Conservation (phyloP, 164 flowering plant species). For the Pachysandra terminalis region DNA sequence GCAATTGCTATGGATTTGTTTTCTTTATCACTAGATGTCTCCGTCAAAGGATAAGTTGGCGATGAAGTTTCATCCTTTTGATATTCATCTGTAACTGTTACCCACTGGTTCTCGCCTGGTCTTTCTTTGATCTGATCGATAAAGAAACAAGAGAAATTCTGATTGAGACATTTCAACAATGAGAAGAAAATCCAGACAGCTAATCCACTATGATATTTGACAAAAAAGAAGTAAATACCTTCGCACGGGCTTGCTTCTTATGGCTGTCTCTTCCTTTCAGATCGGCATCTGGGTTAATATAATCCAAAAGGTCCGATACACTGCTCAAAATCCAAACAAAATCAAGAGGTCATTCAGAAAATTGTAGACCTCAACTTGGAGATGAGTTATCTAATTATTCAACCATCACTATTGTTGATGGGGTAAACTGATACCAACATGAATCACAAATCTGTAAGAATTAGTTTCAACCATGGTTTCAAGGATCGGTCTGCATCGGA, state of each 20-base stretch:
- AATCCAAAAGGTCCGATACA: conserved; percentile 90
- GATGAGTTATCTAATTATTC: neutral
- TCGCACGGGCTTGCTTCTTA: conserved; percentile 82
- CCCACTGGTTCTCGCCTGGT: conserved; percentile 48
- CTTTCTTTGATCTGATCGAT: conserved; percentile 54
- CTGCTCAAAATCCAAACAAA: conserved; percentile 32
- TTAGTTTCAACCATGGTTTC: no score
- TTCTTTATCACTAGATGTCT: conserved; percentile 60
- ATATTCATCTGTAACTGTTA: conserved; percentile 39
- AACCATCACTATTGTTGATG: neutral
- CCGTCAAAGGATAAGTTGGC: conserved; percentile 31
- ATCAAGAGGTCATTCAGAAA: neutral
- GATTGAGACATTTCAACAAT: neutral
- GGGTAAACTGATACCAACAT: neutral
- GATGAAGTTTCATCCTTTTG: conserved; percentile 44
- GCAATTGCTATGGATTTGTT: conserved; percentile 43
- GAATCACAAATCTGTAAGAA: neutral
- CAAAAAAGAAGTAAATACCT: conserved; percentile 34
- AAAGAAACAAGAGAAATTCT: neutral
- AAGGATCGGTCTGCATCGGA: no score
- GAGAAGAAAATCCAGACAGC: conserved; percentile 1
- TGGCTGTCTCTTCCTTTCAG: conserved; percentile 74
- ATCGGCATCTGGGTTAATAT: conserved; percentile 80
- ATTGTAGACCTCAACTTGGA: neutral
- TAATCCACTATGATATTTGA: neutral